These are phyloP conservation scores for Lasiodiplodia sp. DNA, from an alignment of 2,329 filamentous ascomycete species.

Conservation along the genomic window DNA sequence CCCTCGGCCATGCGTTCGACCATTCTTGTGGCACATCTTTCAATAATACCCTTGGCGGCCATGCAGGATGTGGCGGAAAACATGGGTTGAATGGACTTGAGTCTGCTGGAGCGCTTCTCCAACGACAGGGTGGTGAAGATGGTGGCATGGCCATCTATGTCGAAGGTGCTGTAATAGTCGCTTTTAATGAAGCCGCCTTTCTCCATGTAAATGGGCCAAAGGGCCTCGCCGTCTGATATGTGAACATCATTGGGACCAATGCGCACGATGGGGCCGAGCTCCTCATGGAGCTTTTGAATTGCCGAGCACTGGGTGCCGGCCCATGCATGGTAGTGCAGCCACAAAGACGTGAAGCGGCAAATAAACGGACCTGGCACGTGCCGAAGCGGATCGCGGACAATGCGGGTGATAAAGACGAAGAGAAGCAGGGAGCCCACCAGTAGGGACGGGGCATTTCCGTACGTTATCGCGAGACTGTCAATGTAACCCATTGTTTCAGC, in stretches of 20 bases:
- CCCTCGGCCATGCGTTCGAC: not conserved
- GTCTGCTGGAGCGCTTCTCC: not conserved
- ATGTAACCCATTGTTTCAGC: too few relatives aligned
- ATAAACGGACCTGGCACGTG: not conserved
- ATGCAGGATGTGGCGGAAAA: not conserved
- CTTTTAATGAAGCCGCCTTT: conserved; percentile 32
- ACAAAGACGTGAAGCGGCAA: not conserved
- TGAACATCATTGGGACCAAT: conserved; percentile 34
- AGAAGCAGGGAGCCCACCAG: not conserved
- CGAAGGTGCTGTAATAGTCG: conserved; percentile 8
- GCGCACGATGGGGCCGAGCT: conserved; percentile 7
- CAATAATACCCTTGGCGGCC: not conserved
- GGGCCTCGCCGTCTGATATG: conserved; percentile 45
- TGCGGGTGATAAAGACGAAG: not conserved
- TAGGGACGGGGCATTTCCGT: not conserved
- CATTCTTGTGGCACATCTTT: not conserved
- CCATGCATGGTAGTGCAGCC: not conserved
- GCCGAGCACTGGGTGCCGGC: not conserved
- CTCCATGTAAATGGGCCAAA: conserved; percentile 59
- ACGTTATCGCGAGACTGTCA: not conserved
- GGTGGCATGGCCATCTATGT: not conserved
- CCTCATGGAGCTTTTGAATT: not conserved
- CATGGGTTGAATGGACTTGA: not conserved
- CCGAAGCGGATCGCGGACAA: not conserved
- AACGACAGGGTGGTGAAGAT: conserved; percentile 7